These are phyloP conservation scores for Asclepias syriaca DNA, from an alignment of 257 asterid genomes.

Conservation along the genomic window DNA sequence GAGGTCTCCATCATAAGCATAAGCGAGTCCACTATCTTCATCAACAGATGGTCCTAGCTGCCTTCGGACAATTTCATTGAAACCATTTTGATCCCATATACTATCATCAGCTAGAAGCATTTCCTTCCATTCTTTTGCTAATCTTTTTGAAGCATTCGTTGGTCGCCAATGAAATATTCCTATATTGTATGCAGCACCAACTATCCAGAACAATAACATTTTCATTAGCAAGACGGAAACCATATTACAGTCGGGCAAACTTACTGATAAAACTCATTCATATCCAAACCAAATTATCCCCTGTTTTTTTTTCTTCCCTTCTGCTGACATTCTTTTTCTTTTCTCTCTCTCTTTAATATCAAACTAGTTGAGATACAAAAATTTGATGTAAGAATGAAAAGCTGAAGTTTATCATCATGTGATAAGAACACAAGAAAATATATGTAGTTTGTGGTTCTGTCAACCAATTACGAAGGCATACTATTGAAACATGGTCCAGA, in stretches of 20 bases:
- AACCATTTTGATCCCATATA: slow-evolving; percentile 98
- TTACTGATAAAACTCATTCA: neutral
- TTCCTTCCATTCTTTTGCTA: slow-evolving; percentile 94
- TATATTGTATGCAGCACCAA: slow-evolving; percentile 84
- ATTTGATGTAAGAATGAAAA: neutral
- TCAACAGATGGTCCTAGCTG: slow-evolving; percentile 95
- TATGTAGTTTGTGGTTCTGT: neutral
- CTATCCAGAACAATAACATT: slow-evolving; percentile 31
- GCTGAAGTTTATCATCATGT: neutral
- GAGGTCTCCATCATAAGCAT: slow-evolving; percentile 96
- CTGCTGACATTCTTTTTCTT: neutral
- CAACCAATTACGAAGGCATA: neutral
- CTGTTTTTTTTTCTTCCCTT: neutral
- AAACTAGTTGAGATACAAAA: neutral
- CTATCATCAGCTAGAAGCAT: slow-evolving; percentile 74
- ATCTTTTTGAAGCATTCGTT: slow-evolving; percentile 64
- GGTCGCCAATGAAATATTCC: slow-evolving; percentile 99
- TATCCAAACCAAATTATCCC: neutral
- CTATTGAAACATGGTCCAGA: neutral
- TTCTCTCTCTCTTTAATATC: neutral
- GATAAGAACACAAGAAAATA: neutral
- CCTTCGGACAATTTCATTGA: slow-evolving; percentile 73
- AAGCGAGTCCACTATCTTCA: slow-evolving; percentile 91
- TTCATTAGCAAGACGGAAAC: slow-evolving; percentile 14
- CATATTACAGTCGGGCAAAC: neutral